These are phyloP conservation scores for Calonectria hawksworthii DNA, from an alignment of 2,329 filamentous ascomycete genomes.

Conservation along the genomic window DNA sequence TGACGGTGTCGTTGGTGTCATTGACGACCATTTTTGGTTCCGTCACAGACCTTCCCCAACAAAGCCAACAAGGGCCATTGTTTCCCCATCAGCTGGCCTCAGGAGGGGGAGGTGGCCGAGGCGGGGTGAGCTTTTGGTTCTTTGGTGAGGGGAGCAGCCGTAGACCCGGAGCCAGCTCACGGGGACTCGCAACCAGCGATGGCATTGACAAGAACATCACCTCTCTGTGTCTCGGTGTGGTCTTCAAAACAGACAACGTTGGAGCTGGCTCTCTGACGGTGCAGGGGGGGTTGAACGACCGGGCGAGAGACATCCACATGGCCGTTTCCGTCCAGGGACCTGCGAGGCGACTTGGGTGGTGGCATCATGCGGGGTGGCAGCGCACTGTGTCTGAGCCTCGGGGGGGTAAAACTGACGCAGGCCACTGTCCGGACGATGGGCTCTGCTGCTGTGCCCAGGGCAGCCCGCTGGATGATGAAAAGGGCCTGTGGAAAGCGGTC, in stretches of 20 bases:
- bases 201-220: constrained; percentile 20
- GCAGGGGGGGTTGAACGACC: constrained; percentile 10
- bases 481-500: constrained; percentile 31
- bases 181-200: neutral
- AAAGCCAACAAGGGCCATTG: constrained; percentile 7
- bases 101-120: neutral
- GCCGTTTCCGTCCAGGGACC: constrained; percentile 37
- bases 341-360: constrained; percentile 25
- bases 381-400: constrained; percentile 41
- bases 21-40: constrained; percentile 15
- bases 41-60: constrained; percentile 14
- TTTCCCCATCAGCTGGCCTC: constrained; percentile 20
- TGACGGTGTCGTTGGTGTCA: constrained; percentile 21
- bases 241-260: constrained; percentile 19
- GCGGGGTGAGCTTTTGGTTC: neutral
- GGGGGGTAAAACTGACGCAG: constrained; percentile 29
- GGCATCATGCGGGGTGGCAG: constrained; percentile 45
- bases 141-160: neutral
- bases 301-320: constrained; percentile 26
- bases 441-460: constrained; percentile 18
- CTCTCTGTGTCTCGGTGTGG: constrained; percentile 18
- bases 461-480: constrained; percentile 17
- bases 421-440: constrained; percentile 16
- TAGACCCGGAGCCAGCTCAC: neutral
- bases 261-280: constrained; percentile 15